Evolutionary conservation across 169 alveolate species (phyloP).

Genomic region (Eimeria necatrix): DNA sequence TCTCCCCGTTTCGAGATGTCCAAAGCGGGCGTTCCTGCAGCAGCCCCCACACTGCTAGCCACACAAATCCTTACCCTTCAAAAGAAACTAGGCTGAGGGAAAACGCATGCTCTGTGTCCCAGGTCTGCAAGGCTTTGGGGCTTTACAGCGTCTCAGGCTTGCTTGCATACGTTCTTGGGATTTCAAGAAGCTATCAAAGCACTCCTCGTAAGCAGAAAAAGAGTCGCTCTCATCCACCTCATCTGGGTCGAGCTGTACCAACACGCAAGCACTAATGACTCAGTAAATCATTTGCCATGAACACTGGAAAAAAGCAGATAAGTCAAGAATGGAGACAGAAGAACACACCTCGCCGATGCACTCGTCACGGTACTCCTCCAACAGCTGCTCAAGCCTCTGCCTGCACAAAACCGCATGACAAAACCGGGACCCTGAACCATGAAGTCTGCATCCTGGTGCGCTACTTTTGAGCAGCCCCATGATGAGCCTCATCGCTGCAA

Average conservation of each 20-base stretch:
- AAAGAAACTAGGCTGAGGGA: no score
- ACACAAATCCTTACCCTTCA: background rate
- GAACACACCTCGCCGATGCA: background rate
- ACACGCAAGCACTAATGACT: background rate
- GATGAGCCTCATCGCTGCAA: no score
- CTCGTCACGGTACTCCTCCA: background rate
- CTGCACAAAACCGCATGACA: background rate
- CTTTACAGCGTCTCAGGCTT: background rate
- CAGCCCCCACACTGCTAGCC: background rate
- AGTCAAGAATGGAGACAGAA: background rate
- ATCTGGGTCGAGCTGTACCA: constrained; percentile 21
- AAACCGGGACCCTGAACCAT: no score
- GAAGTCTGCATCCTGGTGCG: no score
- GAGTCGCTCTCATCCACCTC: constrained; percentile 33
- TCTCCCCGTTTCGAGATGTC: background rate
- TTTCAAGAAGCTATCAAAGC: background rate
- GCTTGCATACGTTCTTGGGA: background rate
- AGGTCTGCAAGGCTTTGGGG: background rate
- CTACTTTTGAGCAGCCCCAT: no score
- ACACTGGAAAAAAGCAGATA: no score
- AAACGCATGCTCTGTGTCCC: background rate
- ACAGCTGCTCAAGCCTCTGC: background rate
- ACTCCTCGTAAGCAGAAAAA: constrained; percentile 37
- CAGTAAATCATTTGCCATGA: no score
- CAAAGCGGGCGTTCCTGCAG: background rate